A percentile compares a stretch with the other conserved stretches of the same genome.
These are phyloP conservation scores for Oryza officinalis DNA, from an alignment of 176 grass and related monocot genomes.

Conservation along the genomic window DNA sequence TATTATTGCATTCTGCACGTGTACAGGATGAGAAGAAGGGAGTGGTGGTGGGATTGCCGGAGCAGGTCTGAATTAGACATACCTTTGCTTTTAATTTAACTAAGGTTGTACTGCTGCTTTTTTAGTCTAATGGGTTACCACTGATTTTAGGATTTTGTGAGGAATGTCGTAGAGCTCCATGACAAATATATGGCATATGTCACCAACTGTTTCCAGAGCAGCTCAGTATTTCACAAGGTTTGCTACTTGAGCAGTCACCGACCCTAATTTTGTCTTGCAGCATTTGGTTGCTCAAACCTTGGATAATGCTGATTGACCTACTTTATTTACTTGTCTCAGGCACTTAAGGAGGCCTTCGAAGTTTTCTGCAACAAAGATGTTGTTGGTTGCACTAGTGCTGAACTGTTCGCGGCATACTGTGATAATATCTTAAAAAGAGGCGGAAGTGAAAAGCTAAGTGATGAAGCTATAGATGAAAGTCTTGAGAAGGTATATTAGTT, in stretches of 20 bases:
- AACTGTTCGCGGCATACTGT: constrained; percentile 64
- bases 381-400: constrained; percentile 59
- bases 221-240: constrained; percentile 79
- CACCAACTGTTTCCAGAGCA: constrained; percentile 59
- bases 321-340: constrained; percentile 34
- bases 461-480: constrained; percentile 67
- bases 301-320: neutral
- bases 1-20: neutral
- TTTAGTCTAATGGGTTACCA: neutral
- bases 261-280: neutral
- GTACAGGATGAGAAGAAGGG: constrained; percentile 66
- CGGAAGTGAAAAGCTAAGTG: constrained; percentile 71
- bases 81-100: neutral
- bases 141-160: constrained; percentile 62
- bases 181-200: constrained; percentile 68
- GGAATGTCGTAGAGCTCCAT: constrained; percentile 67
- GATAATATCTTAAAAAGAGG: constrained; percentile 68
- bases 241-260: neutral
- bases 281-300: neutral
- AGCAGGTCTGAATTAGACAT: constrained; percentile 58
- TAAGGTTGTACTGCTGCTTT: neutral
- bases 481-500: constrained; percentile 57
- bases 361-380: constrained; percentile 74
- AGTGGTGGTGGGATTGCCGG: constrained; percentile 29
- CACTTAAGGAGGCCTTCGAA: constrained; percentile 65